Evolutionary conservation across 2,329 filamentous ascomycete genomes (phyloP).

Genomic region (Mollisiaceae sp.): DNA sequence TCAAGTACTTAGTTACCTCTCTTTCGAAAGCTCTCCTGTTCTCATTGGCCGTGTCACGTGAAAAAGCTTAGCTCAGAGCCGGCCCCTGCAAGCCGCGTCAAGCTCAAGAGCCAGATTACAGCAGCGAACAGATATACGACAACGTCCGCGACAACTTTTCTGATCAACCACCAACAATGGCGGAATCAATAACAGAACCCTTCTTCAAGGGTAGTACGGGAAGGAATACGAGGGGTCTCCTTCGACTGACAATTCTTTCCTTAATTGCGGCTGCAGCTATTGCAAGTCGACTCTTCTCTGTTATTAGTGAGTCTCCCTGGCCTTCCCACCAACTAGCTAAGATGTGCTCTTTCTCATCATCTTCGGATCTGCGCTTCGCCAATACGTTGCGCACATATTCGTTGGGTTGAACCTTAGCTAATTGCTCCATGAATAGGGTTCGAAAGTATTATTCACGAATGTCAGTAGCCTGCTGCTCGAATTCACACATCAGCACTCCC

Average conservation of each 20-base stretch:
- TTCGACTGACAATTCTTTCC: conserved; percentile 87
- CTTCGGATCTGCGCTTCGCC: no score
- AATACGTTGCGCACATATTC: no score
- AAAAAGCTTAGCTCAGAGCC: not conserved
- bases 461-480: conserved; percentile 60
- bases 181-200: conserved; percentile 46
- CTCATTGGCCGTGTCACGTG: conserved; percentile 6
- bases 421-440: conserved; percentile 66
- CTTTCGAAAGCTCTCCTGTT: not conserved
- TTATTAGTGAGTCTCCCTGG: conserved; percentile 77
- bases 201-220: conserved; percentile 79
- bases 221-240: conserved; percentile 80
- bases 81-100: conserved; percentile 34
- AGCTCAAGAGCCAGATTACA: conserved; percentile 35
- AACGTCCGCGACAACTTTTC: conserved; percentile 35
- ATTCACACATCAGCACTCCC: conserved; percentile 32
- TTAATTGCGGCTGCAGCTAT: conserved; percentile 79
- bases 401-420: conserved; percentile 28
- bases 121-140: conserved; percentile 38
- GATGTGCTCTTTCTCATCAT: no score
- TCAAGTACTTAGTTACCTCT: not conserved
- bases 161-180: conserved; percentile 45
- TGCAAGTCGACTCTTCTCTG: conserved; percentile 88
- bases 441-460: conserved; percentile 99
- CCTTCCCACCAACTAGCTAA: conserved; percentile 13